Evolutionary conservation across 306 rosid species (phyloP), one percentile per base, ranked within the genome.

Genomic region (Gillenia trifoliata): DNA sequence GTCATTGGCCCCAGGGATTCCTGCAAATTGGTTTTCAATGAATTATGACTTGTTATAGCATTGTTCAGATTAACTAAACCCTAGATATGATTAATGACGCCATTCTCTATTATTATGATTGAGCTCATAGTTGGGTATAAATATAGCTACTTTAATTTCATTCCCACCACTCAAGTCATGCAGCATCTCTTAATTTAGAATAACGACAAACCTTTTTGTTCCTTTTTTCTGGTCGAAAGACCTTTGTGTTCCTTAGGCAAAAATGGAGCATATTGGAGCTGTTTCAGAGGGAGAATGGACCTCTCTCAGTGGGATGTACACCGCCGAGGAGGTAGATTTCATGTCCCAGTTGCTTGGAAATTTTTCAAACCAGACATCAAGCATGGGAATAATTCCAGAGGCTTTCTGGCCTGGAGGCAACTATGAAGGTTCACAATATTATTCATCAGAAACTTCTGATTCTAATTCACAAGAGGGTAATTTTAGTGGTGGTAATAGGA

Each of bases 261-360:
- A n/a, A 3, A 85, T 86, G 89, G 87, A 86, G 73, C 61, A 66
- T 11, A 70, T 52, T 33, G 83, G 83, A 80, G 72, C 41, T 43
- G 62, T 56, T 57, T 60, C 70, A 6, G 81, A 79, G 66, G 85
- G 83, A 70, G 81, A 85, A 71, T 82, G 86, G 86, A 75, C 77
- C 74, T 82, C 84, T 40, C 68, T 79, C 16, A 83, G 82, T 33
- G 85, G 83, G 49, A 40, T 38, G n/a, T 77, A 61, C 76, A 75
- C 65, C 16, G 79, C 86, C 36, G 83, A 85, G 74, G 89, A 77
- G 36, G 78, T 80, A 15, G 85, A 71, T 70, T 83, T 86, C 78
- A 76, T 86, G 82, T 75, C 85, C 65, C 80, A 64, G 59, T 43
- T 86, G 33, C 81, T 86, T 50, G 73, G 31, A 11, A 84, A 26